Evolutionary conservation across 495 filamentous ascomycete species (phyloP).

Genomic region (Viridothelium virens): DNA sequence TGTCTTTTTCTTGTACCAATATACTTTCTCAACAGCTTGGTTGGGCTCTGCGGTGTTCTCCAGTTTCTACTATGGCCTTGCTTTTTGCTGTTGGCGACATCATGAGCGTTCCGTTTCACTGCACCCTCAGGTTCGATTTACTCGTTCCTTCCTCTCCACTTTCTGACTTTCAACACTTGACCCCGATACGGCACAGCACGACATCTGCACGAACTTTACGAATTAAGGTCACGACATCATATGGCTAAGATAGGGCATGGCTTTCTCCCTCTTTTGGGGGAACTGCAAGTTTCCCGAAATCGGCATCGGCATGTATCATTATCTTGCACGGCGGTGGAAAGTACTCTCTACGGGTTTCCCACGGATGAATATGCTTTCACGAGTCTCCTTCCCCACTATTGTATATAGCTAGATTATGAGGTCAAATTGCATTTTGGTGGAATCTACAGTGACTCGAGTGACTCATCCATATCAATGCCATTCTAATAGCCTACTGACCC

Average conservation of each 20-base stretch:
- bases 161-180: background rate
- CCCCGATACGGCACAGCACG: background rate
- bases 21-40: background rate
- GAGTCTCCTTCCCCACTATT: background rate
- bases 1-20: background rate
- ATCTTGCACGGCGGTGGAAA: background rate
- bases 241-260: no score
- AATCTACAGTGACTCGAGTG: no score
- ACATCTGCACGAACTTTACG: background rate
- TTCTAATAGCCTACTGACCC: no score
- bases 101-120: background rate
- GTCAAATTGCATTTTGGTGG: no score
- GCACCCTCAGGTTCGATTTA: no score
- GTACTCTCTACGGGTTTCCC: background rate
- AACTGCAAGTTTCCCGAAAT: background rate
- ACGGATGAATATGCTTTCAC: background rate
- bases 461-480: no score
- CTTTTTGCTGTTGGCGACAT: background rate
- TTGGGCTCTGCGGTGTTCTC: background rate
- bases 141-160: background rate
- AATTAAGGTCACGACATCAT: no score
- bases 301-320: background rate
- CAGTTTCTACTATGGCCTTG: background rate
- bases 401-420: background rate
- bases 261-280: background rate